A percentile compares a stretch with the other conserved stretches of the same genome.
Conservation (phyloP, 1,139 yeast genomes). For the Meyerozyma carpophila region DNA sequence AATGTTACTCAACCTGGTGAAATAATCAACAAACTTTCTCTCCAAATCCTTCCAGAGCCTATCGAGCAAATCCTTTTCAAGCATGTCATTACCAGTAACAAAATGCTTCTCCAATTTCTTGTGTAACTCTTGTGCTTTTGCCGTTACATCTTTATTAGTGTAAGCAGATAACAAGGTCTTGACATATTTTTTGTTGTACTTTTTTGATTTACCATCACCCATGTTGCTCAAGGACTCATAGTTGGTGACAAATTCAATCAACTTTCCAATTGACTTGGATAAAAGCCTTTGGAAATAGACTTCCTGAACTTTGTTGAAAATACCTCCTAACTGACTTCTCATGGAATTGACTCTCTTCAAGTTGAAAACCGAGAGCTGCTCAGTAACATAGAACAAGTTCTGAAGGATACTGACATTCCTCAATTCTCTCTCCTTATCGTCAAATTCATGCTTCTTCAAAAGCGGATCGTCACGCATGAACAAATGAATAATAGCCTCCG, state of each 20-base stretch:
- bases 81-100: conserved; percentile 33
- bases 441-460: conserved; percentile 40
- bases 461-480: conserved; percentile 40
- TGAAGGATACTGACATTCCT: conserved; percentile 58
- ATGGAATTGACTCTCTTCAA: conserved; percentile 28
- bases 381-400: conserved; percentile 55
- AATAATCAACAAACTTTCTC: conserved; percentile 27
- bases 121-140: conserved; percentile 52
- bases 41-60: conserved; percentile 42
- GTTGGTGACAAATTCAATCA: conserved; percentile 61
- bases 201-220: conserved; percentile 50
- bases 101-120: conserved; percentile 59
- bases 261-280: conserved; percentile 49
- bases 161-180: conserved; percentile 52
- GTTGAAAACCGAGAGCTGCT: conserved; percentile 37
- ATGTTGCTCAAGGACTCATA: conserved; percentile 50
- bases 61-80: conserved; percentile 43
- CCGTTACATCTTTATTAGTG: conserved; percentile 53
- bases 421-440: conserved; percentile 54
- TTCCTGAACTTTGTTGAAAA: conserved; percentile 42
- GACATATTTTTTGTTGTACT: conserved; percentile 55
- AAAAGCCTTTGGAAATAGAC: conserved; percentile 44
- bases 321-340: conserved; percentile 39
- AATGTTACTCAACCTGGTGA: conserved; percentile 33
- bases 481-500: conserved; percentile 31